Evolutionary conservation across 441 rosid species (phyloP), one percentile per base, ranked within the genome.

Genomic region (Brassica balearica): DNA sequence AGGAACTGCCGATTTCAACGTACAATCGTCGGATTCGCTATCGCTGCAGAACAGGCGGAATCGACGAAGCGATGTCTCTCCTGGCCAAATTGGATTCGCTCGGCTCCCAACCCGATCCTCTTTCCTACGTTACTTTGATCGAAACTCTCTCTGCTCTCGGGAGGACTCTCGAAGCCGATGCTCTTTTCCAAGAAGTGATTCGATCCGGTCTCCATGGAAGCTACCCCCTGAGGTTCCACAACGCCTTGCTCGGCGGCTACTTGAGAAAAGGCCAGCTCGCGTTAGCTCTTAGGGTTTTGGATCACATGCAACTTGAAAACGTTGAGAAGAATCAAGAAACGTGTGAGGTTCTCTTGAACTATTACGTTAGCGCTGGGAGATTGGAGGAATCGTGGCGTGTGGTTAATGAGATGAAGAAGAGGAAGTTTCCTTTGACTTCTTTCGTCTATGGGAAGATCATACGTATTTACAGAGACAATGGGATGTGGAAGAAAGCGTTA

Each of bases 401-500:
- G 15, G 84, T 91, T 59, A 87, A 84, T 62, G 87, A 84, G 78
- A 91, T 91, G 95, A 85, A 75, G 82, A 72, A 36, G 67, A 81
- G 68, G 10, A 85, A 86, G 75, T 74, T 86, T 68, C 64, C 6
- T 4, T 73, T 82, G 72, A 84, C 56, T 75, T 87, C 89, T 0
- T 89, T 87, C 58, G 87, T 84, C 46, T 88, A 84, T 59, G 67
- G 91, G 68, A 87, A 80, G 83, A 80, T 91, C 75, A 87, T 91
- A 67, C 84, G 88, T 68, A 84, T 91, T 58, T 91, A 91, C 74
- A 84, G 93, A 80, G 89, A 90, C 68, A 90, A 90, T 20, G 95
- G 95, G 9, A 90, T 90, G 95, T 87, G 95, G 90, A 90, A 85
- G 88, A 90, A 90, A 82, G 95, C 91, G 1, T 60, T 89, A 56